A percentile compares a stretch with the other conserved stretches of the same genome.
Conservation (phyloP, 78 protist species). For the Creolimax fragrantissima region DNA sequence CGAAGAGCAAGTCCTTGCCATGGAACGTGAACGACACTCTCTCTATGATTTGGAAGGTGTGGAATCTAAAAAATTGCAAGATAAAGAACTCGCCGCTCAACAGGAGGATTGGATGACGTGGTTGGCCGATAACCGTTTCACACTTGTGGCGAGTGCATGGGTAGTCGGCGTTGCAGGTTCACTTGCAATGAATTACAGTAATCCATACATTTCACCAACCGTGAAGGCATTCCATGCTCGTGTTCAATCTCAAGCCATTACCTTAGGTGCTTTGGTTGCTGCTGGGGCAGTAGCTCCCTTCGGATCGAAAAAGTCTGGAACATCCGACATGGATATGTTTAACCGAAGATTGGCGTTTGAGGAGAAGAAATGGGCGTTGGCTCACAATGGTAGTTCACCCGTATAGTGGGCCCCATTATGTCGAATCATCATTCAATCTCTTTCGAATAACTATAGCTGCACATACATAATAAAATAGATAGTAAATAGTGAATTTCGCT, state of each 20-base stretch:
- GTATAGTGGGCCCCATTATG: too few species aligned
- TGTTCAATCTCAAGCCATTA: not conserved
- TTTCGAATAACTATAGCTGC: too few species aligned
- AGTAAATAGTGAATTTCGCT: too few species aligned
- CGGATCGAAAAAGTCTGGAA: not conserved
- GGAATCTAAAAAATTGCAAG: not conserved
- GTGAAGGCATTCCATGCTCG: conserved; percentile 10
- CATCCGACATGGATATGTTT: not conserved
- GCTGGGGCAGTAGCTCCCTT: not conserved
- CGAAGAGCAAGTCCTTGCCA: not conserved
- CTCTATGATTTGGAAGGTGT: not conserved
- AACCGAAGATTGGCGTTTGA: not conserved
- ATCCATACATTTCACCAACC: not conserved
- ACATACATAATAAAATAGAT: too few species aligned
- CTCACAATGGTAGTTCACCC: not conserved
- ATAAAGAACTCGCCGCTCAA: not conserved
- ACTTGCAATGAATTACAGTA: not conserved
- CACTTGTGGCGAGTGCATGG: not conserved
- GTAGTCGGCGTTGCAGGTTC: not conserved
- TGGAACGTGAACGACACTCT: not conserved
- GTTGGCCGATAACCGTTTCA: not conserved
- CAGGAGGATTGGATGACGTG: not conserved
- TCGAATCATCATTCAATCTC: too few species aligned
- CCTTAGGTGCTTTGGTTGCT: not conserved
- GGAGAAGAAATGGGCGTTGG: not conserved